These are phyloP conservation scores for Hygrophorus russula DNA, from an alignment of 768 basidiomycete genomes.

Conservation along the genomic window DNA sequence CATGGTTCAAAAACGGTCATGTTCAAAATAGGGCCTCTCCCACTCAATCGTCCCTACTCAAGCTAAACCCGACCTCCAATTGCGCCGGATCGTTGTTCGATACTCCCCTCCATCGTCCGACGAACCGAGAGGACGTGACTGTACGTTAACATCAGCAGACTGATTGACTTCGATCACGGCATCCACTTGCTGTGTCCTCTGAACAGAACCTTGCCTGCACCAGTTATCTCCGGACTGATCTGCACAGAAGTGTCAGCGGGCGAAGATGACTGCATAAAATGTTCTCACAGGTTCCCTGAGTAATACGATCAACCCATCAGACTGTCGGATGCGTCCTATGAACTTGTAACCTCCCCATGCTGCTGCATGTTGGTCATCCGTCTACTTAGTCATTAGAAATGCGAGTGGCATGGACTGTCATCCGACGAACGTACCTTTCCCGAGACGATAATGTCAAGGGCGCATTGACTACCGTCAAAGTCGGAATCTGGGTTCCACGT, in stretches of 20 bases:
- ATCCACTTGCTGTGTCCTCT: constrained; percentile 34
- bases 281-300: constrained; percentile 36
- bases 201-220: constrained; percentile 26
- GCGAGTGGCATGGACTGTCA: not conserved
- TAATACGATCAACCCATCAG: constrained; percentile 49
- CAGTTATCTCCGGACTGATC: constrained; percentile 13
- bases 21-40: too few species aligned
- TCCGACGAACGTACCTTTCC: constrained; percentile 29
- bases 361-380: constrained; percentile 30
- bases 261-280: constrained; percentile 1
- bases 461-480: constrained; percentile 10
- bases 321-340: constrained; percentile 44
- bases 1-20: constrained; percentile 4
- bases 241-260: not conserved
- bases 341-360: constrained; percentile 51
- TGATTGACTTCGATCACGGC: not conserved
- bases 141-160: constrained; percentile 5
- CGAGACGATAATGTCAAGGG: constrained; percentile 40
- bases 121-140: constrained; percentile 42
- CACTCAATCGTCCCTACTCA: constrained; percentile 26
- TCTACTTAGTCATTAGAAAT: constrained; percentile 18
- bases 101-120: constrained; percentile 33
- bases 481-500: constrained; percentile 15
- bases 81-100: constrained; percentile 21
- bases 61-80: constrained; percentile 44